Percentiles rank a stretch among this genome's conserved stretches.
phyloP scores from a whole-genome alignment of 1,284 basidiomycete genomes.

The Ceratobasidium sp. region DNA sequence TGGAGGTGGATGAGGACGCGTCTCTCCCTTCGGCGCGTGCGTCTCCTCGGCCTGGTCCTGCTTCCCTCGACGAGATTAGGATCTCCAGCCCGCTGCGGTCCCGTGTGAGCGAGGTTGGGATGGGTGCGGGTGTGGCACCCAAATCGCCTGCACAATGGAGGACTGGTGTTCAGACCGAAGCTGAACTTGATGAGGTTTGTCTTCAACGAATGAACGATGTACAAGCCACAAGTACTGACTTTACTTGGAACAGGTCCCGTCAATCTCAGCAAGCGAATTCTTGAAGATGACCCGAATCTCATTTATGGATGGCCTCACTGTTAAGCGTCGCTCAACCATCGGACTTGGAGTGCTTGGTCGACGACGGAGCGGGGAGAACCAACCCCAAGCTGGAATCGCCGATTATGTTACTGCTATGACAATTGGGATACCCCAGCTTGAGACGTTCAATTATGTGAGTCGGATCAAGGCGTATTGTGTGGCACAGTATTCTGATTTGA shows the following conservation, averaged over 20 bases:
- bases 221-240: neutral
- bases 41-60: constrained; percentile 11
- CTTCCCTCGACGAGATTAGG: constrained; percentile 29
- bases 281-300: constrained; percentile 46
- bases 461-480: neutral
- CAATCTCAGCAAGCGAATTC: constrained; percentile 44
- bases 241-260: constrained; percentile 26
- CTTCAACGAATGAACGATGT: neutral
- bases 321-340: constrained; percentile 46
- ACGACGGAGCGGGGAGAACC: constrained; percentile 8
- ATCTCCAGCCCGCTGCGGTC: constrained; percentile 26
- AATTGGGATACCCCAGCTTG: constrained; percentile 43
- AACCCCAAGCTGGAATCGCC: constrained; percentile 22
- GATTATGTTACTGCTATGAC: constrained; percentile 45
- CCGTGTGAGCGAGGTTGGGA: constrained; percentile 9
- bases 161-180: constrained; percentile 14
- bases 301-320: constrained; percentile 46
- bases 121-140: neutral
- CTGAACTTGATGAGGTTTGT: constrained; percentile 33
- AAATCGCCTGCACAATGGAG: constrained; percentile 36
- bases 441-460: constrained; percentile 44
- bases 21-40: constrained; percentile 4
- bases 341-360: constrained; percentile 38
- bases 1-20: neutral
- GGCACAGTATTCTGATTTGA: neutral